Conservation (phyloP, 805 yeast genomes). For the Myxozyma vanderwaltii region DNA sequence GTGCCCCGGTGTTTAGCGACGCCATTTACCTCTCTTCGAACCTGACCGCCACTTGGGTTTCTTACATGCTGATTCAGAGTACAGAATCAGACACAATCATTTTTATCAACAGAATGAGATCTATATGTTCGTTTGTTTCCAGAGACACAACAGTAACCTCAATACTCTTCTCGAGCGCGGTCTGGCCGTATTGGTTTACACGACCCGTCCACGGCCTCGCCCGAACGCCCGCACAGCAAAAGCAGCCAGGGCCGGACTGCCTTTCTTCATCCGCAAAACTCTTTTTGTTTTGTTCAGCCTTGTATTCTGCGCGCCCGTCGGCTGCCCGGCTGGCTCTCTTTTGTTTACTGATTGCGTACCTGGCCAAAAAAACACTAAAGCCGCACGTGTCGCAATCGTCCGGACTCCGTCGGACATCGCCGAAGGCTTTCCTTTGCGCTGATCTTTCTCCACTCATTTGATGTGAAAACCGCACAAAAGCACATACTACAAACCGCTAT, state of each 20-base stretch:
- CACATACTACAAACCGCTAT: no score
- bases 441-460: no score
- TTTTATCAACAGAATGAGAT: no score
- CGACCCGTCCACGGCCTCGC: background rate
- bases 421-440: conserved; percentile 1
- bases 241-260: no score
- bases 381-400: conserved; percentile 17
- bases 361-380: background rate
- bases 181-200: background rate
- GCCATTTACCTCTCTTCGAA: background rate
- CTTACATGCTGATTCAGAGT: background rate
- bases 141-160: no score
- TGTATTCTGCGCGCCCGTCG: background rate
- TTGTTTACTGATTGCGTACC: background rate
- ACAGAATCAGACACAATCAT: no score
- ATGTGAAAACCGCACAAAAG: no score
- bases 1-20: conserved; percentile 12
- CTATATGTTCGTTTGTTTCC: no score
- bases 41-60: background rate
- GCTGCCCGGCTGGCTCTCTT: background rate
- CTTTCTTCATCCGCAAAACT: background rate
- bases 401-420: conserved; percentile 19
- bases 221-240: background rate
- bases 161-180: no score
- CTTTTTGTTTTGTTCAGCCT: background rate